Conservation (phyloP, 1,139 yeast genomes). For the Entelexis sorbosivorans region DNA sequence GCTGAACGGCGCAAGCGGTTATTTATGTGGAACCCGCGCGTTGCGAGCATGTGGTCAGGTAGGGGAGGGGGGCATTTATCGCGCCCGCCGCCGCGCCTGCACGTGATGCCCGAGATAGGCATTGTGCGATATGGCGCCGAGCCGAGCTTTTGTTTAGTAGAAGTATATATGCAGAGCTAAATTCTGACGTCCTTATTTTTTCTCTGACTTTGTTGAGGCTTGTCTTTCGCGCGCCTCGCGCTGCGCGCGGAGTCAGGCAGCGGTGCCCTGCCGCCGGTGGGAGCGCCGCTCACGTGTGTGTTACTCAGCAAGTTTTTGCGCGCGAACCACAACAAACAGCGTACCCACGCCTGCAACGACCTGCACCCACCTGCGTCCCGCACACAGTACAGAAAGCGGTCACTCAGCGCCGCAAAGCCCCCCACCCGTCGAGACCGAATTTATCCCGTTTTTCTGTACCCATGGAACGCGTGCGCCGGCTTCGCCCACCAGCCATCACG, state of each 20-base stretch:
- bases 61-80: no score
- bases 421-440: no score
- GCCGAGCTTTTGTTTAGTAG: no score
- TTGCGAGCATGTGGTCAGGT: not conserved
- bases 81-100: no score
- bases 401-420: not conserved
- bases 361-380: not conserved
- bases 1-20: not conserved
- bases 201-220: no score
- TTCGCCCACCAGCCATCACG: conserved; percentile 51
- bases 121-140: no score
- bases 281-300: not conserved
- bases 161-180: no score
- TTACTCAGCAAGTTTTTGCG: not conserved
- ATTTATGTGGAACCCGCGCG: not conserved
- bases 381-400: not conserved
- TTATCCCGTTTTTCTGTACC: no score
- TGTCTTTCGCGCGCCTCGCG: no score
- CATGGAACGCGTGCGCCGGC: not conserved
- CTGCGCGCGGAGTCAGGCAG: not conserved
- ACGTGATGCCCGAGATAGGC: no score
- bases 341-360: not conserved
- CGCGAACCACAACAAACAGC: conserved; percentile 1
- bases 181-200: no score
- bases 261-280: no score